phyloP scores from a whole-genome alignment of 2,329 filamentous ascomycete species.

The Colletotrichum sublineola region DNA sequence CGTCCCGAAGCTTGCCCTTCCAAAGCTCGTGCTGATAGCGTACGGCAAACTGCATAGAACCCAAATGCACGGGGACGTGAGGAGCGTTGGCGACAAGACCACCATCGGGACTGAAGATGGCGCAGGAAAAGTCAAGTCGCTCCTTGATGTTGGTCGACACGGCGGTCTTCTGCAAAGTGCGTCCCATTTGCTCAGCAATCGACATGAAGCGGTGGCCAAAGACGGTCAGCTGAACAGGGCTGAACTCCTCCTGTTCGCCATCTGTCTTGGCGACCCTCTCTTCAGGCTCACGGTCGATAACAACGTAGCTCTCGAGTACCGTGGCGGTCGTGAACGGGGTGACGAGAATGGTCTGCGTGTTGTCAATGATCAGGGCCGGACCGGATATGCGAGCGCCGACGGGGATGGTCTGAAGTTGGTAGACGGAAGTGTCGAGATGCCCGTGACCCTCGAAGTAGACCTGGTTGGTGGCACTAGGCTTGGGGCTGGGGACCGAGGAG shows the following conservation, averaged over 20 bases:
- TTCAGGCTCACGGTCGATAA: conserved; percentile 49
- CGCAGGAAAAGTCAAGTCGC: conserved; percentile 82
- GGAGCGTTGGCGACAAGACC: conserved; percentile 81
- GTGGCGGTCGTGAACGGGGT: conserved; percentile 57
- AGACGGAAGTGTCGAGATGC: conserved; percentile 31
- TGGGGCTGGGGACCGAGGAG: conserved; percentile 69
- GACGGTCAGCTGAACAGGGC: conserved; percentile 80
- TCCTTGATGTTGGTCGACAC: conserved; percentile 85
- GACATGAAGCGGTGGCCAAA: conserved; percentile 87
- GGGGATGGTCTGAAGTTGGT: conserved; percentile 33
- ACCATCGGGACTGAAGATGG: conserved; percentile 79
- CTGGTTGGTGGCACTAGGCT: conserved; percentile 69
- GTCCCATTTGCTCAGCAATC: conserved; percentile 85
- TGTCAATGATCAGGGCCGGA: conserved; percentile 79
- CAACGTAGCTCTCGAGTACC: conserved; percentile 53
- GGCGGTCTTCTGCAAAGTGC: conserved; percentile 80
- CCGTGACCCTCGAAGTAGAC: conserved; percentile 40
- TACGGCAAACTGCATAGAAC: conserved; percentile 84
- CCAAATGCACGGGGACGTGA: conserved; percentile 81
- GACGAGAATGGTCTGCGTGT: conserved; percentile 81
- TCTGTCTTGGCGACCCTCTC: conserved; percentile 66
- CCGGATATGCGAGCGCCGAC: conserved; percentile 57
- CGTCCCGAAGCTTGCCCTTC: conserved; percentile 77
- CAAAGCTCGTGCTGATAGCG: conserved; percentile 77
- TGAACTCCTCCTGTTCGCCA: conserved; percentile 71